Evolutionary conservation across 2,329 filamentous ascomycete genomes (phyloP).

Genomic region (Aspergillus quadricinctus): DNA sequence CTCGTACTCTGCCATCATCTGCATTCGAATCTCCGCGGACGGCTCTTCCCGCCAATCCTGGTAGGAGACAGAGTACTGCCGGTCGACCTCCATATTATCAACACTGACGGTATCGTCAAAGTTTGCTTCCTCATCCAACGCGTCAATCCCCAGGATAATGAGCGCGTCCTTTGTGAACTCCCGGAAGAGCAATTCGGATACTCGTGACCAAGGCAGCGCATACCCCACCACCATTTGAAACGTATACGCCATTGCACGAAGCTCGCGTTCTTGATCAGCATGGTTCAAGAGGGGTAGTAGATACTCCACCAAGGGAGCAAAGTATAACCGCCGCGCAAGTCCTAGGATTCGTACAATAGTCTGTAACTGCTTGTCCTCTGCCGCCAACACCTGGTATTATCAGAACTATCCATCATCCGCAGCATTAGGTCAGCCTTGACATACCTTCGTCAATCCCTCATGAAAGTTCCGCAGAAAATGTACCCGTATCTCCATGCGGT

Average conservation of each 20-base stretch:
- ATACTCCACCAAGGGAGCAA: conserved; percentile 32
- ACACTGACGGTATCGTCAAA: conserved; percentile 12
- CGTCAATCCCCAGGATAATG: conserved; percentile 39
- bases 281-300: conserved; percentile 26
- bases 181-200: conserved; percentile 42
- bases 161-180: conserved; percentile 44
- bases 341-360: conserved; percentile 33
- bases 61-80: conserved; percentile 34
- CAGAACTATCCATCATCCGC: background rate
- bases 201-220: conserved; percentile 38
- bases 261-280: conserved; percentile 25
- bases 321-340: conserved; percentile 35
- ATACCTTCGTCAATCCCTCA: conserved; percentile 30
- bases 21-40: conserved; percentile 22
- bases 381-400: conserved; percentile 22
- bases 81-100: conserved; percentile 38
- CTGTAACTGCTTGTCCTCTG: conserved; percentile 20
- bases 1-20: conserved; percentile 33
- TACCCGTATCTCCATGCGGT: conserved; percentile 39
- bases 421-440: background rate
- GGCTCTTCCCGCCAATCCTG: conserved; percentile 32
- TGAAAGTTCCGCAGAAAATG: conserved; percentile 41
- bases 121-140: conserved; percentile 20
- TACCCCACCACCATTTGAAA: conserved; percentile 48
- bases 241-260: conserved; percentile 37